A percentile compares a stretch with the other conserved stretches of the same genome.
phyloP scores from a whole-genome alignment of 225 moss, liverwort and hornwort genomes.

The Antitrichia curtipendula region DNA sequence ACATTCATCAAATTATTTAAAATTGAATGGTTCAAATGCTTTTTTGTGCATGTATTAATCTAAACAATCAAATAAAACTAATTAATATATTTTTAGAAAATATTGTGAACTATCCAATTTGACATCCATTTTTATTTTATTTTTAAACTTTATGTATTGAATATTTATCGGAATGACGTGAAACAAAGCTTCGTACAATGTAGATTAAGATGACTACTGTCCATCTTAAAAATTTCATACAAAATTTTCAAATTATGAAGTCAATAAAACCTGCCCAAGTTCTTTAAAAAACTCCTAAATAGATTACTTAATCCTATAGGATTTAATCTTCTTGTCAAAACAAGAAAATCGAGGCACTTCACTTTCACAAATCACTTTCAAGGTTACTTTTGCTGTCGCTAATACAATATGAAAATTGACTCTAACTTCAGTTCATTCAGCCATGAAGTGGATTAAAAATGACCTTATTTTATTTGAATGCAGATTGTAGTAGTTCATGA shows the following conservation, averaged over 20 bases:
- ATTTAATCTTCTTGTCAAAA: not conserved
- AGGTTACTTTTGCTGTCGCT: not conserved
- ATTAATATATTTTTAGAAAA: not conserved
- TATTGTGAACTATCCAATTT: not conserved
- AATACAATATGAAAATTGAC: too few species aligned
- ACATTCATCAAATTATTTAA: not conserved
- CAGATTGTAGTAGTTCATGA: too few species aligned
- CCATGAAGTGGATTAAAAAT: not conserved
- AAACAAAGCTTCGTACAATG: not conserved
- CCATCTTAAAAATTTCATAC: not conserved
- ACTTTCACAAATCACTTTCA: not conserved
- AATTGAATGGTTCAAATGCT: not conserved
- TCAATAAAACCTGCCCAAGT: fast-evolving
- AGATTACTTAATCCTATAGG: fast-evolving
- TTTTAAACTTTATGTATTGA: not conserved
- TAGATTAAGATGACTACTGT: not conserved
- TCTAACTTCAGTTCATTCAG: not conserved
- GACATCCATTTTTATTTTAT: too few species aligned
- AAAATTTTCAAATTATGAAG: not conserved
- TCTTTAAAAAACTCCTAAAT: not conserved
- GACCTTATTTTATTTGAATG: not conserved
- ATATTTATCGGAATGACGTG: fast-evolving
- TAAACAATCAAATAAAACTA: not conserved
- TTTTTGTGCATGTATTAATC: not conserved
- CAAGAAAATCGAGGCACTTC: too few species aligned